Conservation (phyloP, 306 rosid species). For the Glycine latifolia region DNA sequence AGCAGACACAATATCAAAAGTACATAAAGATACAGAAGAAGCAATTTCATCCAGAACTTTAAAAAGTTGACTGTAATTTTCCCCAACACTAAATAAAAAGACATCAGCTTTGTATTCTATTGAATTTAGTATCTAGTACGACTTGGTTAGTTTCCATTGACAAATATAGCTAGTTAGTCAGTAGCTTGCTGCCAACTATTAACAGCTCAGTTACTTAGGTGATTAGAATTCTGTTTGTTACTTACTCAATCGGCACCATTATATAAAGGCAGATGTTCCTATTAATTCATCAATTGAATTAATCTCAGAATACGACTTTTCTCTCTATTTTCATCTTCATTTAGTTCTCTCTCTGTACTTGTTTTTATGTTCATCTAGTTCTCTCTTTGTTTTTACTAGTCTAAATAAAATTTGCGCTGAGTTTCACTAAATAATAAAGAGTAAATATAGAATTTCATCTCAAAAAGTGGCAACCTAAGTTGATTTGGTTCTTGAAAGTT, state of each 20-base stretch:
- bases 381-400: neutral
- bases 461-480: no score
- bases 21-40: neutral
- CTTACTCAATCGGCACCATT: neutral
- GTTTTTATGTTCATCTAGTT: neutral
- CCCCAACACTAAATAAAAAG: neutral
- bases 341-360: neutral
- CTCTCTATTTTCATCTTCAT: neutral
- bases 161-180: neutral
- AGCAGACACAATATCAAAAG: constrained; percentile 19
- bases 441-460: no score
- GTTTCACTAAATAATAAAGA: no score
- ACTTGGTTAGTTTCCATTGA: neutral
- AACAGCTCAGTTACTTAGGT: no score
- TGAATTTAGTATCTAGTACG: neutral
- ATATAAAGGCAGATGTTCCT: neutral
- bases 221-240: no score
- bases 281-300: neutral
- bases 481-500: no score
- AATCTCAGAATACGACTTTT: neutral
- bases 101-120: neutral
- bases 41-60: constrained; percentile 5
- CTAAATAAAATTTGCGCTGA: no score
- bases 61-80: neutral
- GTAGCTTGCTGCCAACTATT: no score